These are phyloP conservation scores for Actinomortierella wolfii DNA, from an alignment of 371 early-diverging fungal genomes.

Conservation along the genomic window DNA sequence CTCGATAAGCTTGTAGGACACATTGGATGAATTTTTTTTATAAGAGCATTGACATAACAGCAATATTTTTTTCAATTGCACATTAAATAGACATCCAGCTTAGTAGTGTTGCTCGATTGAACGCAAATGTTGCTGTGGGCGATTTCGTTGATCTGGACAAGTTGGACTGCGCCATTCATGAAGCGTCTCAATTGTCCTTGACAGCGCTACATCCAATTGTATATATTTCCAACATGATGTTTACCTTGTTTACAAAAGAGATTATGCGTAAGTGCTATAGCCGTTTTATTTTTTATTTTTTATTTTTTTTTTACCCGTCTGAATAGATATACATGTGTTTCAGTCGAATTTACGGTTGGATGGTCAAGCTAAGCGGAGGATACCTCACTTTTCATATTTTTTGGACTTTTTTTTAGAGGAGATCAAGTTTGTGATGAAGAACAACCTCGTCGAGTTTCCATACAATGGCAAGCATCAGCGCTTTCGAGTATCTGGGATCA, in stretches of 20 bases:
- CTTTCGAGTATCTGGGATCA: slow-evolving; percentile 43
- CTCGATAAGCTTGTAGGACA: not conserved
- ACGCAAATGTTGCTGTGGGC: slow-evolving; percentile 47
- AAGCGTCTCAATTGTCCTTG: slow-evolving; percentile 32
- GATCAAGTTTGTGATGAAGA: slow-evolving; percentile 51
- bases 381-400: not conserved
- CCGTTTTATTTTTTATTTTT: not conserved
- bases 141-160: slow-evolving; percentile 38
- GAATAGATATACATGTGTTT: too few relatives aligned
- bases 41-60: slow-evolving; percentile 7
- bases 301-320: not conserved
- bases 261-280: slow-evolving; percentile 38
- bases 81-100: slow-evolving; percentile 44
- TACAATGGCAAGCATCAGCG: slow-evolving; percentile 56
- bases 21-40: slow-evolving; percentile 7
- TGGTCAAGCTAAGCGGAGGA: slow-evolving; percentile 5
- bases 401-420: slow-evolving; percentile 48
- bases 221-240: slow-evolving; percentile 41
- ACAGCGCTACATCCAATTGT: slow-evolving; percentile 28
- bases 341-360: slow-evolving; percentile 16
- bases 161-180: slow-evolving; percentile 26
- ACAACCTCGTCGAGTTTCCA: slow-evolving; percentile 57
- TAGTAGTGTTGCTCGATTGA: slow-evolving; percentile 43
- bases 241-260: slow-evolving; percentile 48
- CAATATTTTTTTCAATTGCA: not conserved